These are phyloP conservation scores for Phaeotremella skinneri DNA, from an alignment of 768 basidiomycete genomes.

Conservation along the genomic window DNA sequence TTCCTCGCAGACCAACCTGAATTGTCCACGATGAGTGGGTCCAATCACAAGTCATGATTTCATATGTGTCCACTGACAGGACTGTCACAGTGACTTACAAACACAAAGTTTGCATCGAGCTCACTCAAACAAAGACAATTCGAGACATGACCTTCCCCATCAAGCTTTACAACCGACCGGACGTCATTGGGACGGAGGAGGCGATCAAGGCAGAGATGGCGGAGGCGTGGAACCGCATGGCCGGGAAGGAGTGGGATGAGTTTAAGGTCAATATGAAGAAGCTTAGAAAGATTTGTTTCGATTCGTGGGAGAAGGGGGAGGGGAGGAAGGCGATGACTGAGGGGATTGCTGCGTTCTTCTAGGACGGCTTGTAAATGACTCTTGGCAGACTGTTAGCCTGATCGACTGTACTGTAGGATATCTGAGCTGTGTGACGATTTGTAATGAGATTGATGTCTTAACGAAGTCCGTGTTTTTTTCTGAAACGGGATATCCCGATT, in stretches of 20 bases:
- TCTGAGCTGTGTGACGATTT: no score
- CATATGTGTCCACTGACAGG: no score
- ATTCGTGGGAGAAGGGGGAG: constrained; percentile 4
- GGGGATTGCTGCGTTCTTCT: background rate
- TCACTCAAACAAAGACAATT: constrained; percentile 34
- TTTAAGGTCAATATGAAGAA: constrained; percentile 11
- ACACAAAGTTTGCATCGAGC: constrained; percentile 24
- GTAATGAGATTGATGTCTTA: no score
- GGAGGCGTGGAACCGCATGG: constrained; percentile 16
- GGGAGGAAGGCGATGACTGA: background rate
- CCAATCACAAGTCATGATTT: background rate
- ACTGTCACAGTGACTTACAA: constrained; percentile 9
- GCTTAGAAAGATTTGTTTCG: constrained; percentile 12
- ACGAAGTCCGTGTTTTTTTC: no score
- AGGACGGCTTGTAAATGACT: no score
- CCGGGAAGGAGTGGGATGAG: constrained; percentile 19
- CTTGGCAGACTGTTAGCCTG: no score
- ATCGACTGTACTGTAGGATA: no score
- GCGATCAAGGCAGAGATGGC: constrained; percentile 33
- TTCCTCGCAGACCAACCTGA: constrained; percentile 38
- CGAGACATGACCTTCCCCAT: constrained; percentile 12
- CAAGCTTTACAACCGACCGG: constrained; percentile 30
- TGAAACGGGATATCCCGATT: no score
- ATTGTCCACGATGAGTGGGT: constrained; percentile 22
- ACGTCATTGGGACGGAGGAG: constrained; percentile 30